Base-by-base conservation (phyloP, 352 stramenopile species). In the Globisporangium splendens region DNA sequence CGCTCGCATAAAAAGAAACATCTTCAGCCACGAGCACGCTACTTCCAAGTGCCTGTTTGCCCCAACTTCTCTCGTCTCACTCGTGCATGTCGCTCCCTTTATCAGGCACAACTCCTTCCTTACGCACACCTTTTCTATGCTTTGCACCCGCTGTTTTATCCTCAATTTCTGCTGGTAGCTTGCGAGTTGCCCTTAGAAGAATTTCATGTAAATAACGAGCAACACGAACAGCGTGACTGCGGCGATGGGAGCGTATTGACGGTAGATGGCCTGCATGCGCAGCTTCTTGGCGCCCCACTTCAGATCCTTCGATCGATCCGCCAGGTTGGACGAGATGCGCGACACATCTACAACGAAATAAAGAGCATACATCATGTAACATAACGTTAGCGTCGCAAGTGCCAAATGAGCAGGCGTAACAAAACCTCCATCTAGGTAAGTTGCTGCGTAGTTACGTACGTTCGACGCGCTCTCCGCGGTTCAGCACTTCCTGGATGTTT, bases 221-320 rank as follows among this genome's bases (percentile, higher is more conserved):
- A 93, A 54, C 66, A 95, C 78, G 60, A 95, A 91, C 53, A 93
- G 78, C 62, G 60, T 75, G 56, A 95, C 73, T 42, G 84, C 86
- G 31, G 82, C 86, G 55, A 95, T 87, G 10, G 86, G 86, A 14
- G 76, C 86, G 66, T 95, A 95, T 55, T 95, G 85, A 51, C 84
- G 83, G 72, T 95, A 95, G 50, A 95, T 91, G 20, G 86, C 86
- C 62, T 95, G 86, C 72, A 95, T 78, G 33, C 83, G 90, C 53
- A 97, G 77, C 68, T 97, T 96, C 73, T 98, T 98, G 48, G 96
- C 93, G 28, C 95, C 95, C 95, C 95, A 99, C 70, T 98, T 98
- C 60, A 98, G 97, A 46, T 98, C 96, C 65, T 98, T 98, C 46
- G 88, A 98, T 57, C 98, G 89, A 54, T 93, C 77, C 31, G 88